Percentiles rank a stretch among this genome's conserved stretches.
Conservation (phyloP, 176 grass and related monocot genomes). For the Eleusine coracana region DNA sequence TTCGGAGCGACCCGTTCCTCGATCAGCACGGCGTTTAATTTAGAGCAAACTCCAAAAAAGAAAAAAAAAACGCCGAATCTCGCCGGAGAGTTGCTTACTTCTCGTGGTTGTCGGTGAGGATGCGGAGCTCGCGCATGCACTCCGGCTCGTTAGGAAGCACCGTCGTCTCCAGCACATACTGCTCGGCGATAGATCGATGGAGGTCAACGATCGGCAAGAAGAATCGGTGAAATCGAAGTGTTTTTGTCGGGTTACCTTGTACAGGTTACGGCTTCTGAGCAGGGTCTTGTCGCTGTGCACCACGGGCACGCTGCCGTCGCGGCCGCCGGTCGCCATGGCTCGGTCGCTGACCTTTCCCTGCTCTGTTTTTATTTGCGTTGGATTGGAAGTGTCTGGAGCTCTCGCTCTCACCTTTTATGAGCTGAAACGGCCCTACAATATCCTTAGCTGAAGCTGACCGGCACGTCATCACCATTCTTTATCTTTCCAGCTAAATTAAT, state of each 20-base stretch:
- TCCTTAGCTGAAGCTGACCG: too few relatives aligned
- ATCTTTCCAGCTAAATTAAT: too few relatives aligned
- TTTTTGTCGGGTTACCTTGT: constrained; percentile 25
- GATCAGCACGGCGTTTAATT: too few relatives aligned
- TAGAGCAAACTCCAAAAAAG: too few relatives aligned
- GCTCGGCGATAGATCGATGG: background rate
- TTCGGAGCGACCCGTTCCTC: too few relatives aligned
- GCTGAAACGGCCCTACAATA: too few relatives aligned
- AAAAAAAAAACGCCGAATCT: too few relatives aligned
- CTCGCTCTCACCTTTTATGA: too few relatives aligned
- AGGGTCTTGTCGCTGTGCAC: constrained; percentile 63
- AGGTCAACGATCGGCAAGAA: background rate
- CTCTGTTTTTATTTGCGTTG: background rate
- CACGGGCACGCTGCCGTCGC: background rate
- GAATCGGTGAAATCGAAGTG: background rate
- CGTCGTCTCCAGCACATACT: constrained; percentile 69
- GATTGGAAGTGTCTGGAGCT: too few relatives aligned
- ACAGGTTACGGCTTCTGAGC: constrained; percentile 64
- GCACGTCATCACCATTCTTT: too few relatives aligned
- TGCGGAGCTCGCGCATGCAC: constrained; percentile 70
- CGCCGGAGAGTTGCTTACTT: background rate
- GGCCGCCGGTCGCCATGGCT: constrained; percentile 32
- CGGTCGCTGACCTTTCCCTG: background rate
- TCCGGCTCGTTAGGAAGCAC: constrained; percentile 69
- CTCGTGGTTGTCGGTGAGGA: constrained; percentile 52